Evolutionary conservation across 2,329 filamentous ascomycete species (phyloP), one percentile per base, ranked within the genome.

Genomic region (Clarireedia hainanense): DNA sequence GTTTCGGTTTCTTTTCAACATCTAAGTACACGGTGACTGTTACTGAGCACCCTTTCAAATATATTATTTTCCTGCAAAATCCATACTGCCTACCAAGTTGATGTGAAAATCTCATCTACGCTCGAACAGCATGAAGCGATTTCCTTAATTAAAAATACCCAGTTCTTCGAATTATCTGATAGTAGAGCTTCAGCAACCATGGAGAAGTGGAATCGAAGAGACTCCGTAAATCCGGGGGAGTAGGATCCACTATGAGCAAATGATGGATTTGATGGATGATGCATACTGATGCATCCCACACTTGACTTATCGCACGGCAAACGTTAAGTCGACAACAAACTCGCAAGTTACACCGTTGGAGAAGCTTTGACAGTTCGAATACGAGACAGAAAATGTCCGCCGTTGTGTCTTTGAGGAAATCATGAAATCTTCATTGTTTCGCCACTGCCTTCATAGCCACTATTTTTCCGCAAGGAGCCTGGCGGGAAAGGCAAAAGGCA

Each of bases 391-490:
- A 4, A 34, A 34, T 34, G n/a, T 37, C 40, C 40, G 27, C 26
- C 34, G 34, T 37, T 20, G 43, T 48, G 39, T 40, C 51, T 53
- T 53, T 53, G n/a, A 30, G 17, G 23, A 40, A n/a, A 26, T 30
- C 27, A n/a, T 54, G 51, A 54, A 54, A 54, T 48, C 51, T 34
- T 48, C 6, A 20, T 39, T 48, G 51, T 53, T 53, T 53, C 51
- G 51, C 43, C 51, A 53, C 43, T 53, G 34, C 27, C 5, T 42
- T 17, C 51, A 53, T 45, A 53, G 43, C 51, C 51, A 53, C 47
- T 34, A 39, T 53, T 30, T 53, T 53, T 34, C 46, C n/a, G 15
- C 3, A 5, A 20, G 3, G 15, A 20, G 7, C 39, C 39, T 42
- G 39, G 39, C 17, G n/a, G 39, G 15, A 10, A 42, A 42, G 15